phyloP scores from a whole-genome alignment of 2,329 filamentous ascomycete species.

The Neopestalotiopsis rosae region DNA sequence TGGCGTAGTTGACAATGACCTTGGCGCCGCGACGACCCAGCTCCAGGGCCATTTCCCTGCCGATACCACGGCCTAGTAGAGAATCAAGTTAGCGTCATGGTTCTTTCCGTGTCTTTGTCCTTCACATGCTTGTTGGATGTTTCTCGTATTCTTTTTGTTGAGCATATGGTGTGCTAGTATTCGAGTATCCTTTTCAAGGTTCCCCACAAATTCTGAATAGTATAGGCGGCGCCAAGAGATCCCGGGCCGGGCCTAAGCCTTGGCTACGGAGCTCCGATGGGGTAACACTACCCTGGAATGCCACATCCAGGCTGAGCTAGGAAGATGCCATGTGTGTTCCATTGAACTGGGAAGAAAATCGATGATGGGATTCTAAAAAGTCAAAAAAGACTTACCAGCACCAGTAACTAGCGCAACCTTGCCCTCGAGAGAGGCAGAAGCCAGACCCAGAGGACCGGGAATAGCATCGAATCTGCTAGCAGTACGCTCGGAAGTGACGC shows the following conservation, averaged over 20 bases:
- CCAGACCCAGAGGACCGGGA: constrained; percentile 44
- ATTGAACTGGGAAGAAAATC: background rate
- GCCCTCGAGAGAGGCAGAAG: constrained; percentile 43
- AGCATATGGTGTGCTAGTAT: constrained; percentile 1
- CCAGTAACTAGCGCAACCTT: constrained; percentile 45
- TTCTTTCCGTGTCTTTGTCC: background rate
- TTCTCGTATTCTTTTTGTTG: background rate
- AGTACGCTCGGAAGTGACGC: constrained; percentile 26
- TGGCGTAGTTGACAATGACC: constrained; percentile 72
- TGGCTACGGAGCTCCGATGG: constrained; percentile 20
- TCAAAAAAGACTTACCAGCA: constrained; percentile 39
- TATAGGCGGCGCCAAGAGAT: background rate
- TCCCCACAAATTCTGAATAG: background rate
- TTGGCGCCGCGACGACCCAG: constrained; percentile 69
- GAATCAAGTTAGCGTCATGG: constrained; percentile 20
- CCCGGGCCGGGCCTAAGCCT: constrained; percentile 10
- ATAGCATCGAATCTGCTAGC: constrained; percentile 42
- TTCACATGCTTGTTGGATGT: background rate
- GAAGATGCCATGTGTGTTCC: too few species aligned
- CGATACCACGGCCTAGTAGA: constrained; percentile 64
- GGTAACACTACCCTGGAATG: constrained; percentile 2
- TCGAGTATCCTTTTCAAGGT: background rate
- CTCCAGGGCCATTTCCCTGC: constrained; percentile 69
- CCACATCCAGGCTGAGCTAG: background rate
- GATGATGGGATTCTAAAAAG: background rate